Evolutionary conservation across 2,329 filamentous ascomycete species (phyloP).

Genomic region (Trichoderma atrobrunneum): DNA sequence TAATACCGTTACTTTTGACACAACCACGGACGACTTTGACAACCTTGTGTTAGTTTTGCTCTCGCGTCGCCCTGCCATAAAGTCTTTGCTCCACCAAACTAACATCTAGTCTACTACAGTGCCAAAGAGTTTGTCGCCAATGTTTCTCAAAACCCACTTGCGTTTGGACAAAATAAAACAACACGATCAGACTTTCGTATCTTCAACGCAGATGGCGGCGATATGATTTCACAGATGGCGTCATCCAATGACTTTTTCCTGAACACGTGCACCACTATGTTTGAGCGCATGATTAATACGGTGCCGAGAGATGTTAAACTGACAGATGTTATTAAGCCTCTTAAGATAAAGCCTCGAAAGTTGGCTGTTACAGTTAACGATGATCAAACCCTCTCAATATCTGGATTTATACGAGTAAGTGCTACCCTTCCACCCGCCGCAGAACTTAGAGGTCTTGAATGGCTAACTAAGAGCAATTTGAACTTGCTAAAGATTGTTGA

Average conservation of each 20-base stretch:
- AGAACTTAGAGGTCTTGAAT: background rate
- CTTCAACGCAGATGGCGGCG: slow-evolving; percentile 3
- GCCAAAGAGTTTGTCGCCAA: background rate
- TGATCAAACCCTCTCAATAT: background rate
- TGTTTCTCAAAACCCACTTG: background rate
- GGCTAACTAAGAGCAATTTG: background rate
- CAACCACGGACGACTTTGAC: slow-evolving; percentile 1
- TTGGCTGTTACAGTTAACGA: background rate
- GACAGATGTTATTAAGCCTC: background rate
- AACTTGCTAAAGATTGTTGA: background rate
- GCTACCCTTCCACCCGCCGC: background rate
- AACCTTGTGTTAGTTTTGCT: background rate
- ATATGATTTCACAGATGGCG: background rate
- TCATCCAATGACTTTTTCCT: background rate
- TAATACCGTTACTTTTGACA: background rate
- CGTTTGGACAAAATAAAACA: slow-evolving; percentile 8
- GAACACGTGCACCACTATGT: background rate
- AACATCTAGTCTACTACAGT: background rate
- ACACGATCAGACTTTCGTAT: slow-evolving; percentile 1
- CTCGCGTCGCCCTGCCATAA: too few relatives aligned
- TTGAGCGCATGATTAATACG: slow-evolving; percentile 5
- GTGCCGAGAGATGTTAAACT: background rate
- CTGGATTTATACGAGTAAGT: background rate
- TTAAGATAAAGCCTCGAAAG: background rate
- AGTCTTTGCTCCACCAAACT: too few relatives aligned